Evolutionary conservation across 2,329 filamentous ascomycete species (phyloP).

Genomic region (Diaporthe sp.): DNA sequence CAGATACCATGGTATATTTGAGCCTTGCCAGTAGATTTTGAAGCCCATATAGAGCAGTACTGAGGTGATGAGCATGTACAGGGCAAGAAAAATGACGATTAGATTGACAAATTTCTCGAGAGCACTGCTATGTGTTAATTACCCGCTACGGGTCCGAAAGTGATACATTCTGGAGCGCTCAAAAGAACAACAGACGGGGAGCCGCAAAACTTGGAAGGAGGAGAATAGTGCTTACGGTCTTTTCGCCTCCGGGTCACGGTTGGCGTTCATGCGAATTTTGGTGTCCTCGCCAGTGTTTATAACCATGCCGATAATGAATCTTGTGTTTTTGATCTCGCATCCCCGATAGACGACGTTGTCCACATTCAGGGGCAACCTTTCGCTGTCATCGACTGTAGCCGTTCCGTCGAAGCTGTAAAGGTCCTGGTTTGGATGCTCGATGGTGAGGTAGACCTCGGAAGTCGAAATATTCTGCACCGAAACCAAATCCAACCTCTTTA

Average conservation of each 20-base stretch:
- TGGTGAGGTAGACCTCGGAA: conserved; percentile 74
- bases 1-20: conserved; percentile 86
- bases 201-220: too few species aligned
- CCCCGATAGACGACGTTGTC: conserved; percentile 89
- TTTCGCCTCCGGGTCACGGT: conserved; percentile 84
- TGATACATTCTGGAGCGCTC: too few species aligned
- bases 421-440: conserved; percentile 85
- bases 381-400: conserved; percentile 71
- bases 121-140: conserved; percentile 49
- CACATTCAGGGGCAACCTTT: conserved; percentile 80
- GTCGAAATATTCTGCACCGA: conserved; percentile 67
- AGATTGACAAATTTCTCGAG: conserved; percentile 80
- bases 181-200: too few species aligned
- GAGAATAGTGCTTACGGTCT: conserved; percentile 61
- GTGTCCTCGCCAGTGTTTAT: conserved; percentile 90
- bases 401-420: conserved; percentile 83
- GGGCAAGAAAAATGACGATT: conserved; percentile 83
- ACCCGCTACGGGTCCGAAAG: too few species aligned
- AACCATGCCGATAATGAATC: conserved; percentile 79
- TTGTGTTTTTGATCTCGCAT: conserved; percentile 86
- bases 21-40: conserved; percentile 81
- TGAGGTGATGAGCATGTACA: conserved; percentile 82
- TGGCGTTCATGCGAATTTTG: conserved; percentile 89
- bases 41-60: conserved; percentile 82
- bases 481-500: conserved; percentile 65